phyloP scores from a whole-genome alignment of 768 basidiomycete species.

The Butyriboletus loyo region DNA sequence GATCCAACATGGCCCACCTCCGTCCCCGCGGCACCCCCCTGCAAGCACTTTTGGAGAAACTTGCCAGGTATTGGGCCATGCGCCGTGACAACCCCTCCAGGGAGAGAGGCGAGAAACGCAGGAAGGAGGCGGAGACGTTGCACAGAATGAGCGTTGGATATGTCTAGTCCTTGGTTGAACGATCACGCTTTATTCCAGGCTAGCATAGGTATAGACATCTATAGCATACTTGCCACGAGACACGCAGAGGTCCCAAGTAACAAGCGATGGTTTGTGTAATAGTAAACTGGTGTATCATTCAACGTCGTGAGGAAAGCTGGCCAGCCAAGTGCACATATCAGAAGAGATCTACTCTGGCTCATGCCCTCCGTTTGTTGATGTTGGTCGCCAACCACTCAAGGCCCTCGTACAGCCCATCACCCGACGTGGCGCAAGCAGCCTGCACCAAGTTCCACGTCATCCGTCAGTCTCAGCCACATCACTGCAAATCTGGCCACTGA shows the following conservation, averaged over 20 bases:
- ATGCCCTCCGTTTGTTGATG: slow-evolving; percentile 76
- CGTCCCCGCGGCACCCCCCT: slow-evolving; percentile 28
- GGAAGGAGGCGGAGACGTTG: slow-evolving; percentile 76
- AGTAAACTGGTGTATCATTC: slow-evolving; percentile 48
- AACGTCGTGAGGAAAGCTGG: slow-evolving; percentile 59
- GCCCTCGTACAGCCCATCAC: slow-evolving; percentile 98
- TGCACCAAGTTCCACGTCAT: slow-evolving; percentile 34
- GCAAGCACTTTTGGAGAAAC: slow-evolving; percentile 73
- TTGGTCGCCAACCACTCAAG: slow-evolving; percentile 94
- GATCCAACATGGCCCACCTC: slow-evolving; percentile 22
- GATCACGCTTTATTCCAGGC: slow-evolving; percentile 8
- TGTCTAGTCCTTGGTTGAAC: slow-evolving; percentile 3
- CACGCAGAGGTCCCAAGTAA: slow-evolving; percentile 25
- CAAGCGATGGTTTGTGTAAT: slow-evolving; percentile 35
- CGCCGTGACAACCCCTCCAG: slow-evolving; percentile 57
- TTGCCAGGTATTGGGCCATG: slow-evolving; percentile 62
- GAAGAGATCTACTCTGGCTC: slow-evolving; percentile 35
- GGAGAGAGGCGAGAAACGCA: slow-evolving; percentile 67
- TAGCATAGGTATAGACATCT: slow-evolving; percentile 16
- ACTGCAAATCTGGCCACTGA: slow-evolving; percentile 33
- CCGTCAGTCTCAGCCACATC: slow-evolving; percentile 3
- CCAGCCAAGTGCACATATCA: slow-evolving; percentile 45
- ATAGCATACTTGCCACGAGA: slow-evolving; percentile 17
- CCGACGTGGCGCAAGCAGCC: slow-evolving; percentile 98
- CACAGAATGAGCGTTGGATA: slow-evolving; percentile 47